These are phyloP conservation scores for Penicillium sp. DNA, from an alignment of 2,329 filamentous ascomycete genomes.

Conservation along the genomic window DNA sequence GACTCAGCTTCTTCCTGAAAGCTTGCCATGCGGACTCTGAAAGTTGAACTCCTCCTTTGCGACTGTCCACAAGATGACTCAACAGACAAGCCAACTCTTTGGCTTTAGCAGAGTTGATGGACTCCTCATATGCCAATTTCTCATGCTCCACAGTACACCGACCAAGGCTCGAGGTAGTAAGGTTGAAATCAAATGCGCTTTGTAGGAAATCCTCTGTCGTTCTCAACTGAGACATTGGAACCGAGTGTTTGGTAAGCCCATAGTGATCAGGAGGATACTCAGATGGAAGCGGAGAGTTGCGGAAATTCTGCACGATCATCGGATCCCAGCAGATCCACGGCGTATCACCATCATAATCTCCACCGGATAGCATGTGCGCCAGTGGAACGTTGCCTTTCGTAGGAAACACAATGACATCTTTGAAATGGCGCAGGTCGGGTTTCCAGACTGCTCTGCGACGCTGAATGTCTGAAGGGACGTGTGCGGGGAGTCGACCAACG, in stretches of 20 bases:
- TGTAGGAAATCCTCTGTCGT: constrained; percentile 43
- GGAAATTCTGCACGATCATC: constrained; percentile 53
- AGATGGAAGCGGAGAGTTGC: constrained; percentile 52
- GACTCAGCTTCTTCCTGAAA: constrained; percentile 38
- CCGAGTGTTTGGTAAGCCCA: constrained; percentile 49
- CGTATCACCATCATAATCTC: constrained; percentile 66
- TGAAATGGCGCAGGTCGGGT: constrained; percentile 54
- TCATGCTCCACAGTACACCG: constrained; percentile 54
- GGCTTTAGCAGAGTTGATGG: constrained; percentile 35
- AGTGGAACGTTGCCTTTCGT: constrained; percentile 54
- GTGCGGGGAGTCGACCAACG: constrained; percentile 59
- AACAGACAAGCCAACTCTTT: constrained; percentile 44
- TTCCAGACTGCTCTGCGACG: constrained; percentile 52
- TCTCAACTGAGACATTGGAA: constrained; percentile 44
- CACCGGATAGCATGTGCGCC: constrained; percentile 62
- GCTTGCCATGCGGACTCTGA: constrained; percentile 40
- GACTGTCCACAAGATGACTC: constrained; percentile 49
- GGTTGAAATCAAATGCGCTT: constrained; percentile 51
- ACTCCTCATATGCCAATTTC: constrained; percentile 55
- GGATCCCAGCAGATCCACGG: constrained; percentile 64
- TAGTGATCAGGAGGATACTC: constrained; percentile 44
- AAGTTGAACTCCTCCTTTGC: constrained; percentile 47
- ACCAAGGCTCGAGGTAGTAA: constrained; percentile 52
- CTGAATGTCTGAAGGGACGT: constrained; percentile 62
- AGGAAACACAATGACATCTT: constrained; percentile 61